Conservation (phyloP, 371 early-diverging fungal species). For the Cokeromyces recurvatus region DNA sequence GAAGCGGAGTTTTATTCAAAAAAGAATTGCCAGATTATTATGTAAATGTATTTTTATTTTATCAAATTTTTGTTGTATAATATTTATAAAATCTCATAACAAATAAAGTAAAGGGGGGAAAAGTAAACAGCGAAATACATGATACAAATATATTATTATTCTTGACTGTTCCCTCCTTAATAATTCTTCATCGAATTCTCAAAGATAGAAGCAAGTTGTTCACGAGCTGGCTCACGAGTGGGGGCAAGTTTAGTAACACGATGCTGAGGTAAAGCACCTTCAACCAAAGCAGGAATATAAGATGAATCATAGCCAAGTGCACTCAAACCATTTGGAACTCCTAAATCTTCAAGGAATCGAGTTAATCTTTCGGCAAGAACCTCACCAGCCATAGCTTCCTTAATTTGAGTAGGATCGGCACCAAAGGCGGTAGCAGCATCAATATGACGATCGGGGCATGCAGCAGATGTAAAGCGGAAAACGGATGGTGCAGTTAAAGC, state of each 20-base stretch:
- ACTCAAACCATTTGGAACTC: slow-evolving; percentile 80
- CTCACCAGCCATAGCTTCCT: slow-evolving; percentile 71
- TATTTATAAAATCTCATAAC: too few species aligned
- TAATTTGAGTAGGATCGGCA: slow-evolving; percentile 62
- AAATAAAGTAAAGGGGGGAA: too few species aligned
- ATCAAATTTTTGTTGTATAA: too few species aligned
- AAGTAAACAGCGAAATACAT: too few species aligned
- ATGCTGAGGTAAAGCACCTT: slow-evolving; percentile 88
- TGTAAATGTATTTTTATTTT: too few species aligned
- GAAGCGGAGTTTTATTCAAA: too few species aligned
- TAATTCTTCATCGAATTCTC: slow-evolving; percentile 67
- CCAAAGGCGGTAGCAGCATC: slow-evolving; percentile 81
- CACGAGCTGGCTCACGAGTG: slow-evolving; percentile 60
- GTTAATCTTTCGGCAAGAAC: slow-evolving; percentile 75
- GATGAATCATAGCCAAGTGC: slow-evolving; percentile 74
- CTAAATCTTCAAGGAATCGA: slow-evolving; percentile 68
- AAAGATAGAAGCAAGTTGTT: slow-evolving; percentile 65
- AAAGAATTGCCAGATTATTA: too few species aligned
- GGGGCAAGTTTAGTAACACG: slow-evolving; percentile 91
- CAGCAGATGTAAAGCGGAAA: slow-evolving; percentile 76
- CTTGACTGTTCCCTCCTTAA: slow-evolving; percentile 15
- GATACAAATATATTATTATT: too few species aligned
- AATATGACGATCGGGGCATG: slow-evolving; percentile 83
- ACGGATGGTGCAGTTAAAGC: slow-evolving; percentile 88
- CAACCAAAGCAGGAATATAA: slow-evolving; percentile 71